Evolutionary conservation across 495 filamentous ascomycete genomes (phyloP).

Genomic region (Penicillium mononematosum): DNA sequence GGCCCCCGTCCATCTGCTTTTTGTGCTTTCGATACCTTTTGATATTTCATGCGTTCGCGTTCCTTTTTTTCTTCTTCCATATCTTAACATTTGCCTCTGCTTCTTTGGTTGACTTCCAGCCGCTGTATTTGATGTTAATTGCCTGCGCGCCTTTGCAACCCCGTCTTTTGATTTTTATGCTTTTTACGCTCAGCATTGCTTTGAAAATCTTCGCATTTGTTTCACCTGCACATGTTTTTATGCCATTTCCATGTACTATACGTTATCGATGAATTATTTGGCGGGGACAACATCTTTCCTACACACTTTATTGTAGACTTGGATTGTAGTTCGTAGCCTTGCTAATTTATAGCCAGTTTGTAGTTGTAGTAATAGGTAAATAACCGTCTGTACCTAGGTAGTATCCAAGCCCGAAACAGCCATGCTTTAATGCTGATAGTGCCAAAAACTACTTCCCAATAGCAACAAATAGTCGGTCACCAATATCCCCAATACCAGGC

Average conservation of each 20-base stretch:
- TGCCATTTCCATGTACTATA: conserved; percentile 47
- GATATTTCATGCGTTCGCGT: conserved; percentile 12
- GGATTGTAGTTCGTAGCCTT: not conserved
- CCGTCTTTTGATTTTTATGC: conserved; percentile 18
- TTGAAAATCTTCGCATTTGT: conserved; percentile 14
- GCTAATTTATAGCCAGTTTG: not conserved
- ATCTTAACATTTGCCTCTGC: conserved; percentile 18
- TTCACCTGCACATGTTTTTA: conserved; percentile 36
- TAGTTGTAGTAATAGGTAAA: not conserved
- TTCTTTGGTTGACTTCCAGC: conserved; percentile 25
- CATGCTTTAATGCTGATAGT: not conserved
- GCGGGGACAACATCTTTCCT: conserved; percentile 28
- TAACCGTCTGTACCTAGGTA: not conserved
- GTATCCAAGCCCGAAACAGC: not conserved
- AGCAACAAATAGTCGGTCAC: conserved; percentile 88
- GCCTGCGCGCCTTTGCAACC: conserved; percentile 17
- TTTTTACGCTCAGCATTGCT: conserved; percentile 23
- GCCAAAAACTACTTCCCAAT: conserved; percentile 72
- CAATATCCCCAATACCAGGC: conserved; percentile 88
- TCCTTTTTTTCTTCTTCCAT: conserved; percentile 15
- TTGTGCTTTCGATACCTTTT: conserved; percentile 36
- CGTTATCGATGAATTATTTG: conserved; percentile 43
- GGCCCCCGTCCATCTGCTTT: conserved; percentile 30
- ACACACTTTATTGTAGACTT: not conserved
- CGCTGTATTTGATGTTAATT: conserved; percentile 33